Evolutionary conservation across 805 yeast species (phyloP).

Genomic region (Saccharomycopsis schoenii): DNA sequence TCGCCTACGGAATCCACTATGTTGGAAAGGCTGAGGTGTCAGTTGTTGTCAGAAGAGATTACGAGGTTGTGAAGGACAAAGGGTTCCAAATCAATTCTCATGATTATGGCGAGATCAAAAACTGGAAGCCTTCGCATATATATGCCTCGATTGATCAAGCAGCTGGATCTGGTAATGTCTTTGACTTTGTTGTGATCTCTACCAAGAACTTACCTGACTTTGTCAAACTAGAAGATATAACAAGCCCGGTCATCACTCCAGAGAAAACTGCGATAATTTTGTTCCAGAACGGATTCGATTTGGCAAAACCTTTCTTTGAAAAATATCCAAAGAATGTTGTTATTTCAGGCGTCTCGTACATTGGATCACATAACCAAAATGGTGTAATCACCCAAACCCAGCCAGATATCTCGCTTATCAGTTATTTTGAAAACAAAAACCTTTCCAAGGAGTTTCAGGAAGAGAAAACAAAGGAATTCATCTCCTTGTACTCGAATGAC

Average conservation of each 20-base stretch:
- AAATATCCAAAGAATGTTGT: slow-evolving; percentile 39
- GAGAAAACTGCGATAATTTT: slow-evolving; percentile 40
- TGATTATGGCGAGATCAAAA: slow-evolving; percentile 46
- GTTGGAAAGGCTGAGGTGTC: slow-evolving; percentile 45
- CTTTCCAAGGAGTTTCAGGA: slow-evolving; percentile 25
- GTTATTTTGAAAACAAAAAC: slow-evolving; percentile 38
- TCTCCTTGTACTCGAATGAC: slow-evolving; percentile 35
- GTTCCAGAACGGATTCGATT: slow-evolving; percentile 60
- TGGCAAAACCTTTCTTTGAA: slow-evolving; percentile 45
- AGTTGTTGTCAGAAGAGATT: slow-evolving; percentile 57
- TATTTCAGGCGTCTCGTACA: slow-evolving; percentile 54
- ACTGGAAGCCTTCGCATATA: slow-evolving; percentile 46
- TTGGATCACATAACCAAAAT: slow-evolving; percentile 46
- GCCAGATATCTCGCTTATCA: slow-evolving; percentile 40
- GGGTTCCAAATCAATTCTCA: slow-evolving; percentile 55
- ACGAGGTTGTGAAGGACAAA: slow-evolving; percentile 35
- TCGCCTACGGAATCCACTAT: slow-evolving; percentile 50
- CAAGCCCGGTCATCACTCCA: slow-evolving; percentile 39
- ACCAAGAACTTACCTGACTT: slow-evolving; percentile 67
- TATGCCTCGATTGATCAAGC: slow-evolving; percentile 39
- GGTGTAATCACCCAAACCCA: slow-evolving; percentile 43
- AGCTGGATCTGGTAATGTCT: slow-evolving; percentile 24
- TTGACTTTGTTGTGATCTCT: slow-evolving; percentile 52
- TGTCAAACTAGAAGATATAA: slow-evolving; percentile 40
- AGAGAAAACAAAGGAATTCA: slow-evolving; percentile 34